Percentiles rank a stretch among this genome's conserved stretches.
phyloP scores from a whole-genome alignment of 345 rosid species.

The Dovyalis caffra region DNA sequence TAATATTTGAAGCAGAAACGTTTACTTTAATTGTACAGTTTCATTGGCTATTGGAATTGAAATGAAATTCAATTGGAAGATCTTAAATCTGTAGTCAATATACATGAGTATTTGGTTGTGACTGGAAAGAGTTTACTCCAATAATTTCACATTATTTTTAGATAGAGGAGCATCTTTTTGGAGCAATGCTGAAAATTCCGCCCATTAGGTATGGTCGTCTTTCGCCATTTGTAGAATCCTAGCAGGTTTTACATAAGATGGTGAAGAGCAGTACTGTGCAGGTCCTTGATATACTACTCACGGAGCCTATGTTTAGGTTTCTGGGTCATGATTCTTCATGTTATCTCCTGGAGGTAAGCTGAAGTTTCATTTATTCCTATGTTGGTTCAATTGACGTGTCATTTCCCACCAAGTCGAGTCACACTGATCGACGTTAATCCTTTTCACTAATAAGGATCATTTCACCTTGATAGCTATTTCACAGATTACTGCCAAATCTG shows the following conservation, averaged over 20 bases:
- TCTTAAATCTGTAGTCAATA: neutral
- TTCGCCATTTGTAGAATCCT: neutral
- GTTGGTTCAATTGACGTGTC: no score
- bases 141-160: neutral
- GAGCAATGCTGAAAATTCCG: neutral
- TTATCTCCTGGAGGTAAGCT: neutral
- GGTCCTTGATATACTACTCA: neutral
- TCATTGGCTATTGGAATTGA: neutral
- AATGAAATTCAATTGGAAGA: conserved; percentile 2
- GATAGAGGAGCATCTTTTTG: neutral
- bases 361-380: neutral
- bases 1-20: neutral
- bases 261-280: no score
- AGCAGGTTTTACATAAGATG: no score
- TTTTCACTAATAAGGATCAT: no score
- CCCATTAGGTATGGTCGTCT: neutral
- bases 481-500: no score
- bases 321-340: neutral
- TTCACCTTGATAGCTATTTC: no score
- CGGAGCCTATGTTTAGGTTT: neutral
- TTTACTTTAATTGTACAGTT: neutral
- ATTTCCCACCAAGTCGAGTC: no score
- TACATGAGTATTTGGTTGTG: no score
- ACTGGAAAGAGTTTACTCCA: no score
- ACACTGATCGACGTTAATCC: no score